These are phyloP conservation scores for Penicillium antarcticum DNA, from an alignment of 495 filamentous ascomycete species.

Conservation along the genomic window DNA sequence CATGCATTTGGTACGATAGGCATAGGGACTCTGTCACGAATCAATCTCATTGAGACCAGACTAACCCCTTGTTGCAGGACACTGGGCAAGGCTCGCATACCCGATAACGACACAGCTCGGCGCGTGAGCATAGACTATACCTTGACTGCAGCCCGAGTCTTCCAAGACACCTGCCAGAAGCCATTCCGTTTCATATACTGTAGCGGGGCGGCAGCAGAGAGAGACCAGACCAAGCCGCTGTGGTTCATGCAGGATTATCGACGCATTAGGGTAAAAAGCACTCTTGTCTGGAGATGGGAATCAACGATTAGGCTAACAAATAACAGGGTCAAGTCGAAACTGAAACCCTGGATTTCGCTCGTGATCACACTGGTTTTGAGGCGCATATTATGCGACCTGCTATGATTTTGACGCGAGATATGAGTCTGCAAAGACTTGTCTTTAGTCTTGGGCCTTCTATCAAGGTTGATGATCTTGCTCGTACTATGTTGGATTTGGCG, in stretches of 20 bases:
- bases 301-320: neutral
- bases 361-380: conserved; percentile 26
- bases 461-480: conserved; percentile 35
- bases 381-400: conserved; percentile 35
- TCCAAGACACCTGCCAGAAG: conserved; percentile 23
- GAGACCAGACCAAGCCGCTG: conserved; percentile 42
- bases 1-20: conserved; percentile 47
- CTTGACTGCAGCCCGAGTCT: conserved; percentile 36
- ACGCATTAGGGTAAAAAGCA: conserved; percentile 38
- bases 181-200: conserved; percentile 52
- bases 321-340: conserved; percentile 41
- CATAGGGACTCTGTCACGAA: neutral
- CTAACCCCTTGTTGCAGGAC: neutral
- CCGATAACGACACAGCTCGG: conserved; percentile 16
- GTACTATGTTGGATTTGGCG: conserved; percentile 35
- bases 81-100: conserved; percentile 6
- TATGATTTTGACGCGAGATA: conserved; percentile 22
- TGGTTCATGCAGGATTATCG: conserved; percentile 41
- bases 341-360: conserved; percentile 29
- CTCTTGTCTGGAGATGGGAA: neutral
- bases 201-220: conserved; percentile 45
- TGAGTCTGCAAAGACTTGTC: conserved; percentile 20
- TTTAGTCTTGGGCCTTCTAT: conserved; percentile 19
- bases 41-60: too few species aligned
- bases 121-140: conserved; percentile 45